These are phyloP conservation scores for Ustilago vetiveriae DNA, from an alignment of 1,284 basidiomycete genomes.

Conservation along the genomic window DNA sequence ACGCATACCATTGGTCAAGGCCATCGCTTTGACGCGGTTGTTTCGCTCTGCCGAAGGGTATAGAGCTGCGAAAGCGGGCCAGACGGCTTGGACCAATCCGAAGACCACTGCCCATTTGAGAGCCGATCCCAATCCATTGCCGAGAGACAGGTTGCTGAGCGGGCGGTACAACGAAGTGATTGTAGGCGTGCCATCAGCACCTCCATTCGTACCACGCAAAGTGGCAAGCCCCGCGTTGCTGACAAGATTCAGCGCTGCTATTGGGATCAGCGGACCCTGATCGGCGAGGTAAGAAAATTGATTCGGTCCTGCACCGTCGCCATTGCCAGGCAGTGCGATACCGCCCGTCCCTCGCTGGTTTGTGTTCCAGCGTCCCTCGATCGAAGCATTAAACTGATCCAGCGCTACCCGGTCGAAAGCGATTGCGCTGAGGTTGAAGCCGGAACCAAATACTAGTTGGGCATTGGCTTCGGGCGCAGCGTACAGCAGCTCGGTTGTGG, in stretches of 20 bases:
- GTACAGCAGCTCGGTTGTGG: slow-evolving; percentile 20
- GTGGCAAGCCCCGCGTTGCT: slow-evolving; percentile 34
- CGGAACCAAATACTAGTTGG: slow-evolving; percentile 16
- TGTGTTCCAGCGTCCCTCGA: slow-evolving; percentile 9
- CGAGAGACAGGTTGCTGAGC: slow-evolving; percentile 25
- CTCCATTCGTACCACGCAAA: slow-evolving; percentile 5
- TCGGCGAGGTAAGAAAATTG: slow-evolving; percentile 35
- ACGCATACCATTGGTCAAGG: slow-evolving; percentile 79
- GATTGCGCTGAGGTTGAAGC: slow-evolving; percentile 22
- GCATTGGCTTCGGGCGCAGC: slow-evolving; percentile 26
- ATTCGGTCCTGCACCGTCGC: not conserved
- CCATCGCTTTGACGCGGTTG: slow-evolving; percentile 79
- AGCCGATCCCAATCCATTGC: slow-evolving; percentile 26
- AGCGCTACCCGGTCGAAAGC: slow-evolving; percentile 19
- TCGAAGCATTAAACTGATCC: slow-evolving; percentile 15
- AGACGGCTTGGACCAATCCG: slow-evolving; percentile 72
- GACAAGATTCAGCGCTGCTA: slow-evolving; percentile 31
- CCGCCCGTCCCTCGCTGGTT: slow-evolving; percentile 15
- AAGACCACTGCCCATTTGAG: slow-evolving; percentile 43
- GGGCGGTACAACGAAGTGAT: slow-evolving; percentile 25
- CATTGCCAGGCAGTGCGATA: slow-evolving; percentile 13
- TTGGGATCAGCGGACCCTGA: slow-evolving; percentile 11
- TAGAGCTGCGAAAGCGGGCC: slow-evolving; percentile 80
- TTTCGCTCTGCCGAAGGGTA: slow-evolving; percentile 77
- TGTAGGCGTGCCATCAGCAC: slow-evolving; percentile 16